Base-by-base conservation (phyloP, 2,329 filamentous ascomycete species). In the Colletotrichum karsti region DNA sequence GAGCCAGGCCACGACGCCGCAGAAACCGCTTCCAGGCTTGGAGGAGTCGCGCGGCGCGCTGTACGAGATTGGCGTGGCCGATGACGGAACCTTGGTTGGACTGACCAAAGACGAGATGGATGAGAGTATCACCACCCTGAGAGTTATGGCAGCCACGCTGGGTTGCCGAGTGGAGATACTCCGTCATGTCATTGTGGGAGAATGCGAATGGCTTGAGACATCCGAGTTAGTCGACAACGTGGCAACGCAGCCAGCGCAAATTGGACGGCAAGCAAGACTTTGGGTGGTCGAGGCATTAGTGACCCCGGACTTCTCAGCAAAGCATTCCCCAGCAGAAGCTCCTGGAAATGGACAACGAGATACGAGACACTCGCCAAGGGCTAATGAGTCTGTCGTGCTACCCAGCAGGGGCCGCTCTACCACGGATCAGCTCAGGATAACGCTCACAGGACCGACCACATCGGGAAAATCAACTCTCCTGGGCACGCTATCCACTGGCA, bases 31-130 rank as follows among this genome's bases (percentile, higher is more conserved):
- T 7, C 90, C 95, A 2, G 94, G 96, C 0, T 83, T 99, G 8
- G 95, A 98, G 77, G 95, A 97, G 77, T 98, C 94, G 15, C 92
- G 93, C 72, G 96, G 96, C 5, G 96, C 96, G 1, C 80, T 98
- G 55, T 99, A 99, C 74, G 95, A 99, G 78, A 97, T 99, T 77
- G 96, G 96, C 0, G 94, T 99, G 9, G 92, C 95, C 28, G 96
- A 99, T 77, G 94, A 98, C 81, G 96, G 96, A 7, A 94, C 92
- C 0, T 90, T 99, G 65, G 89, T 97, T 44, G 96, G 96, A 0
- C 84, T 99, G 51, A 93, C 93, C 2, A 90, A 93, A 71, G 94
- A 98, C 76, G 96, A 99, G 79, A 89, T 99, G 85, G 89, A 95
- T 69, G 95, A 98, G 79, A 98, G 94, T 77, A 85, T 98, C 69